Conservation (phyloP, 805 yeast species). For the Metahyphopichia silvanorum region DNA sequence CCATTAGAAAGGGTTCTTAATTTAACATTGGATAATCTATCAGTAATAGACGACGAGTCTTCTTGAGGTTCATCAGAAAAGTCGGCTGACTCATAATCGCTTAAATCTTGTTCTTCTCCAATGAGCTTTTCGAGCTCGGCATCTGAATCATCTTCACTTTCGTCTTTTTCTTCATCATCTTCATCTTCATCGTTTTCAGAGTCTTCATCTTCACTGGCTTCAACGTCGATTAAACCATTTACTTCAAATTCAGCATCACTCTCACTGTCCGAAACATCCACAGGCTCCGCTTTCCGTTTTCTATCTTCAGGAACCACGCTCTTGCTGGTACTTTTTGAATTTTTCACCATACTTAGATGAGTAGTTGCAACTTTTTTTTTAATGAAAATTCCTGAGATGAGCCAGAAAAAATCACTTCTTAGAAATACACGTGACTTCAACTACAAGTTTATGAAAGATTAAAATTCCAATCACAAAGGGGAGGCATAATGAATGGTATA, state of each 20-base stretch:
- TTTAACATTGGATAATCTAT: conserved; percentile 51
- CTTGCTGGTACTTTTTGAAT: conserved; percentile 1
- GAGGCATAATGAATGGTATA: conserved; percentile 40
- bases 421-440: no score
- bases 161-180: conserved; percentile 16
- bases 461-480: no score
- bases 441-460: no score
- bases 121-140: conserved; percentile 62
- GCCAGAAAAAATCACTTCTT: no score
- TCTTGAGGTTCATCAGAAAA: conserved; percentile 54
- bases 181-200: conserved; percentile 15
- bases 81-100: conserved; percentile 42
- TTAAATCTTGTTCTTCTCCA: conserved; percentile 47
- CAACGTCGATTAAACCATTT: conserved; percentile 31
- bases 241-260: conserved; percentile 16
- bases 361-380: conserved; percentile 1
- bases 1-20: conserved; percentile 46
- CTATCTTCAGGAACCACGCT: conserved; percentile 5
- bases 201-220: conserved; percentile 24
- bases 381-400: no score
- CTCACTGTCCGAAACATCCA: conserved; percentile 10
- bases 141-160: conserved; percentile 48
- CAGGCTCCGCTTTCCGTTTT: conserved; percentile 14
- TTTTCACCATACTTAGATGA: conserved; percentile 4
- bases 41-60: conserved; percentile 48